Conservation (phyloP, 2,329 filamentous ascomycete species). For the Talaromyces rugulosus region DNA sequence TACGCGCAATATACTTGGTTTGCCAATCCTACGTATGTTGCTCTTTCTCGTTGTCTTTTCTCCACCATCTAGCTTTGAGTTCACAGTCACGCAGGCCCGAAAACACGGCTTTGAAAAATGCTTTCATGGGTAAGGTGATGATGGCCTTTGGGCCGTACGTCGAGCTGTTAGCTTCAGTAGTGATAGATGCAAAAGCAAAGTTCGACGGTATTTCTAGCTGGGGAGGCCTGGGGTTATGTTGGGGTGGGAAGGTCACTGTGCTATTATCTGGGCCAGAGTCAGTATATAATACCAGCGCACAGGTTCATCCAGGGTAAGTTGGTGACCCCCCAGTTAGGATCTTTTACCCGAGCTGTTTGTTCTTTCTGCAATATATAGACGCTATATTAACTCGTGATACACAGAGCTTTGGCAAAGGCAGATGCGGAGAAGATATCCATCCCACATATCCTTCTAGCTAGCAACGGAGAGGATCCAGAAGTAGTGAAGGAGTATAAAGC, state of each 20-base stretch:
- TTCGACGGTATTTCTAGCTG: slow-evolving; percentile 45
- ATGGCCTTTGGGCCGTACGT: slow-evolving; percentile 38
- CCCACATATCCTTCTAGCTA: slow-evolving; percentile 61
- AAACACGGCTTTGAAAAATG: slow-evolving; percentile 19
- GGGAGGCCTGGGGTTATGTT: slow-evolving; percentile 60
- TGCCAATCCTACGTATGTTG: slow-evolving; percentile 19
- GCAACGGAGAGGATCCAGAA: slow-evolving; percentile 58
- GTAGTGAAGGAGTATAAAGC: slow-evolving; percentile 50
- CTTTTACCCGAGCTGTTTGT: background rate
- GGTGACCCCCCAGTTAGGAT: too few species aligned
- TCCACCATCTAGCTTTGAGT: background rate
- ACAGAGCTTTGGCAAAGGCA: slow-evolving; percentile 42
- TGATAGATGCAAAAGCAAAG: slow-evolving; percentile 49
- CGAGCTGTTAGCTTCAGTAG: slow-evolving; percentile 10
- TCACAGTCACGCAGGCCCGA: background rate
- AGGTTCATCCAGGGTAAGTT: background rate
- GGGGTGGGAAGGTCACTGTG: slow-evolving; percentile 50
- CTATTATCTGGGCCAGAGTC: background rate
- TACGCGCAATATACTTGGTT: slow-evolving; percentile 41
- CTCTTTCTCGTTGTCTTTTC: background rate
- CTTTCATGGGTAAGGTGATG: slow-evolving; percentile 52
- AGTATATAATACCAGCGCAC: background rate
- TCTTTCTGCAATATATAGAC: background rate
- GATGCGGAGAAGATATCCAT: slow-evolving; percentile 59
- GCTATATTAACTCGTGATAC: background rate